phyloP scores from a whole-genome alignment of 768 basidiomycete species.

The Clavulina sp. region DNA sequence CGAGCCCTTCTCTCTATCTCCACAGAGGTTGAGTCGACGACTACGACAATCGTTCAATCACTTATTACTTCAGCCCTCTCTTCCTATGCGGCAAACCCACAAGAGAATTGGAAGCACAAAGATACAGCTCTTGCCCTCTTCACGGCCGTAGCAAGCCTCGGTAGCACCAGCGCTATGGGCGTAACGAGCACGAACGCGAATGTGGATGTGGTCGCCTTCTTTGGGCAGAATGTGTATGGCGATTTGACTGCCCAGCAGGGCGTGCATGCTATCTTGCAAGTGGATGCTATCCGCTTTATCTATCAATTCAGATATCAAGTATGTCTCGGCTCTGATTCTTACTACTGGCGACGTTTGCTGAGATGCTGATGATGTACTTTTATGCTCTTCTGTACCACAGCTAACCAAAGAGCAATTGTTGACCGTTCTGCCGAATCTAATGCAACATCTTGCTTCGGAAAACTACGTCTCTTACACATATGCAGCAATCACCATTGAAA shows the following conservation, averaged over 20 bases:
- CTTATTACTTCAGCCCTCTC: slow-evolving; percentile 5
- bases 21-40: slow-evolving; percentile 61
- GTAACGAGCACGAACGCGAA: slow-evolving; percentile 86
- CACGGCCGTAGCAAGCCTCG: slow-evolving; percentile 82
- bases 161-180: slow-evolving; percentile 79
- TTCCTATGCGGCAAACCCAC: slow-evolving; percentile 37
- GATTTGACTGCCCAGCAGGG: slow-evolving; percentile 61
- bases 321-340: slow-evolving; percentile 13
- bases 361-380: not conserved
- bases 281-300: slow-evolving; percentile 90
- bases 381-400: no score
- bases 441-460: slow-evolving; percentile 59
- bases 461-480: slow-evolving; percentile 93
- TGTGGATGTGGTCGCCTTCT: slow-evolving; percentile 90
- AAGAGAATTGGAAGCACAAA: slow-evolving; percentile 73
- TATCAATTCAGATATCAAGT: slow-evolving; percentile 95
- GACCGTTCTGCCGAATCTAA: slow-evolving; percentile 73
- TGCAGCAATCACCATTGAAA: slow-evolving; percentile 95
- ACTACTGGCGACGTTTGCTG: not conserved
- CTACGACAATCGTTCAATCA: slow-evolving; percentile 45
- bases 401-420: slow-evolving; percentile 87
- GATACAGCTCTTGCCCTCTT: slow-evolving; percentile 86
- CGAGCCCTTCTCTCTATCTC: slow-evolving; percentile 68
- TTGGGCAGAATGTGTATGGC: slow-evolving; percentile 75
- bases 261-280: slow-evolving; percentile 81